Conservation (phyloP, 75 land plant genomes). For the Picea glauca region DNA sequence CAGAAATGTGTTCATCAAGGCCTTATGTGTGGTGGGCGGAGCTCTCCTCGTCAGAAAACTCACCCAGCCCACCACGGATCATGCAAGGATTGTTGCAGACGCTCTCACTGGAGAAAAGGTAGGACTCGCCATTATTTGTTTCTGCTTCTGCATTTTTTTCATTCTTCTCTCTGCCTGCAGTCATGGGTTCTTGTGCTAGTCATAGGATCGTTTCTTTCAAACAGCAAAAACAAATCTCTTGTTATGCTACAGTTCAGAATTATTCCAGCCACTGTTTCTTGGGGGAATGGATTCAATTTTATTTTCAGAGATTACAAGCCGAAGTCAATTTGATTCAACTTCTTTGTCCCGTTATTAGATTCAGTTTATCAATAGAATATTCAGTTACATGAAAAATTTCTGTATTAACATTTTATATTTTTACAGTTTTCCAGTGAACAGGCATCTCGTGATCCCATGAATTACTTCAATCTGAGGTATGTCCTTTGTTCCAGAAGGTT, state of each 20-base stretch:
- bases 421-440: constrained; percentile 79
- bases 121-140: not conserved
- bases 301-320: not conserved
- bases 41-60: constrained; percentile 66
- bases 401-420: not conserved
- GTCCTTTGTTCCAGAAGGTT: too few species aligned
- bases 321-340: not conserved
- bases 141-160: not conserved
- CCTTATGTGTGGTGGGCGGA: constrained; percentile 68
- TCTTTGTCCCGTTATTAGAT: not conserved
- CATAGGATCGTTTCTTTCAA: too few species aligned
- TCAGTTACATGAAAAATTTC: too few species aligned
- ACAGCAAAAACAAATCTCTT: too few species aligned
- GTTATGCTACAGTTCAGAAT: not conserved
- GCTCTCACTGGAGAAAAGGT: constrained; percentile 95
- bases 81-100: constrained; percentile 78
- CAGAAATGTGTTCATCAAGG: constrained; percentile 61
- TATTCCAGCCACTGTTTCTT: not conserved
- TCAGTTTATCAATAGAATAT: not conserved
- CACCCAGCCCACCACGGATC: constrained; percentile 89
- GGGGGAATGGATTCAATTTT: not conserved
- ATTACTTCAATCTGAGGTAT: constrained; percentile 94
- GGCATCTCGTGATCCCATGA: constrained; percentile 79
- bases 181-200: constrained; percentile 1
- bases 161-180: constrained; percentile 3